phyloP scores from a whole-genome alignment of 1,284 basidiomycete genomes.

The Leccinum griseonigrum region DNA sequence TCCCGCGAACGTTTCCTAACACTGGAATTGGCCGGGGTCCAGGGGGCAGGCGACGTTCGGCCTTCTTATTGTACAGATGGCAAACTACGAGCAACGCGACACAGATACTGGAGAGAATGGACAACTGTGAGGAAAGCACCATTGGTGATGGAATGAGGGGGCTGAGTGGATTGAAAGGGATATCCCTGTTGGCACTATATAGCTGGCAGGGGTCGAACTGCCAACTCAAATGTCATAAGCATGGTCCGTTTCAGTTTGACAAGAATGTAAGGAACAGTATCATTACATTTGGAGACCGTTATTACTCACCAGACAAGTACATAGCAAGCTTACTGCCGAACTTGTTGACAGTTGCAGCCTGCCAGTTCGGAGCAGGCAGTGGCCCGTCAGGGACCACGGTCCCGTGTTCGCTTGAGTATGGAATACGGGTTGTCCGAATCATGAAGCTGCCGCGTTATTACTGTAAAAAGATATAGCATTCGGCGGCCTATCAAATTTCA shows the following conservation, averaged over 20 bases:
- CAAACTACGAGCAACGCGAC: constrained; percentile 6
- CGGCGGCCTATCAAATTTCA: no score
- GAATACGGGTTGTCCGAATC: no score
- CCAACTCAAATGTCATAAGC: neutral
- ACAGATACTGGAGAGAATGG: constrained; percentile 6
- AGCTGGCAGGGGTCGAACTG: neutral
- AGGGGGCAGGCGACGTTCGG: constrained; percentile 18
- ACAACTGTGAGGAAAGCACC: constrained; percentile 1
- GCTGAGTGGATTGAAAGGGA: neutral
- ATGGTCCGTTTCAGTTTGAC: neutral
- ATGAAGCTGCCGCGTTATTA: no score
- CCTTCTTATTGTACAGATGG: constrained; percentile 12
- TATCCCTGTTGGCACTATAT: neutral
- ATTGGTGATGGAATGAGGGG: neutral
- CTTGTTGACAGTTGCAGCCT: neutral
- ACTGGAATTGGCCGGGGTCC: constrained; percentile 20
- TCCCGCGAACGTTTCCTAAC: constrained; percentile 21
- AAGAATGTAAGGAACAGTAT: neutral
- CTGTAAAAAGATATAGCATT: no score
- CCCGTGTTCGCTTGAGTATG: no score
- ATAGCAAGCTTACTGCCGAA: neutral
- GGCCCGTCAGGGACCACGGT: neutral
- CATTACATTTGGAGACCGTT: neutral
- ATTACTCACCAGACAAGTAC: neutral
- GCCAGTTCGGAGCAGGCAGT: neutral